phyloP scores from a whole-genome alignment of 306 rosid genomes.

The Trichosanthes truncata region DNA sequence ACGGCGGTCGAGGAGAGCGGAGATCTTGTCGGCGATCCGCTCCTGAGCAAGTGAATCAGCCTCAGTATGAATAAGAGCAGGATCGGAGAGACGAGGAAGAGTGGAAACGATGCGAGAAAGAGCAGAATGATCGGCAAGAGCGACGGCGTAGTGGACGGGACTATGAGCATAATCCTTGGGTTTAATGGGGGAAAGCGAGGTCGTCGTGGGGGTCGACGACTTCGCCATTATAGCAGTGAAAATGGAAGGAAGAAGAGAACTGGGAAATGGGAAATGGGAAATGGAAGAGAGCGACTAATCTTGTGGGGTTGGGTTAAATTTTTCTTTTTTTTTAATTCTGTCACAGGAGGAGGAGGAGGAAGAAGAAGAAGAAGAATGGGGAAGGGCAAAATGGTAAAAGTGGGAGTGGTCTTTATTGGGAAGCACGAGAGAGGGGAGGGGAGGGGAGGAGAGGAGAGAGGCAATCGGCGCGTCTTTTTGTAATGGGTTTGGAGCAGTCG shows the following conservation, averaged over 20 bases:
- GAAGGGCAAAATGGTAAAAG: conserved; percentile 19
- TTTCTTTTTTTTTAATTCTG: neutral
- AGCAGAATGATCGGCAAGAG: conserved; percentile 33
- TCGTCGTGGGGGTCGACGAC: conserved; percentile 21
- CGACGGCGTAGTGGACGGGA: conserved; percentile 79
- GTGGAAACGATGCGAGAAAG: conserved; percentile 52
- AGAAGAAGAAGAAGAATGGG: neutral
- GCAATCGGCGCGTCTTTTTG: conserved; percentile 35
- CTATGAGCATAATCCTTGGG: conserved; percentile 61
- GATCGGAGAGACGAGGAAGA: conserved; percentile 67
- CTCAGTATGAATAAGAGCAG: conserved; percentile 47
- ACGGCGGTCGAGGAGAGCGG: conserved; percentile 73
- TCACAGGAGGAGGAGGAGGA: neutral
- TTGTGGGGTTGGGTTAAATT: neutral
- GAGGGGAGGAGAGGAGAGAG: conserved; percentile 11
- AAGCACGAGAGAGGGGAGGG: conserved; percentile 11
- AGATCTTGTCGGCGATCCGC: conserved; percentile 53
- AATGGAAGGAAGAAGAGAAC: neutral
- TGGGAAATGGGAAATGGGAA: neutral
- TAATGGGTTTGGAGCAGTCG: conserved; percentile 2
- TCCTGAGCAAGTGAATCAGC: conserved; percentile 78
- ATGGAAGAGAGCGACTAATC: neutral
- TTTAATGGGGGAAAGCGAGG: conserved; percentile 42
- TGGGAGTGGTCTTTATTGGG: conserved; percentile 1
- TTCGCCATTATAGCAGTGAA: conserved; percentile 38